Evolutionary conservation across 1,284 basidiomycete genomes (phyloP).

Genomic region (Ganoderma multipileum): DNA sequence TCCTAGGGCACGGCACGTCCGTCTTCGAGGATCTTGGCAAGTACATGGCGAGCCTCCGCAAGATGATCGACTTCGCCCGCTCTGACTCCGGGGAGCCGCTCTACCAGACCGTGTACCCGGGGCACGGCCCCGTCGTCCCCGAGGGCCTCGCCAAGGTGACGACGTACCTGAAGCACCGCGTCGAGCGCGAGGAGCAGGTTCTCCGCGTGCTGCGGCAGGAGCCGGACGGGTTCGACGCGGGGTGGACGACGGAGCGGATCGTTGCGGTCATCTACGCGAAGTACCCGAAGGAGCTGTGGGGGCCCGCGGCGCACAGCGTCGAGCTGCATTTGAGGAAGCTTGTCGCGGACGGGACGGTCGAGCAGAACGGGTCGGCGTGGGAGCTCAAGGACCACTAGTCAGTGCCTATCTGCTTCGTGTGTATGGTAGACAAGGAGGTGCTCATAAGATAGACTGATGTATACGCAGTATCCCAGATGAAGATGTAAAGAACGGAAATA

Average conservation of each 20-base stretch:
- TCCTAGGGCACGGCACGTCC: slow-evolving; percentile 91
- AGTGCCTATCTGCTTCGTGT: slow-evolving; percentile 4
- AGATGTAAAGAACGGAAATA: slow-evolving; percentile 6
- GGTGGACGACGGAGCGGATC: slow-evolving; percentile 71
- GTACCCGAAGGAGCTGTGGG: slow-evolving; percentile 77
- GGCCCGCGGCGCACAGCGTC: slow-evolving; percentile 74
- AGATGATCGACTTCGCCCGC: slow-evolving; percentile 55
- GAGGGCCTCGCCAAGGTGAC: slow-evolving; percentile 66
- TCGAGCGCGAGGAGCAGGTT: slow-evolving; percentile 85
- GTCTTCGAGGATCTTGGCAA: slow-evolving; percentile 87
- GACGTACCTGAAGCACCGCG: slow-evolving; percentile 83
- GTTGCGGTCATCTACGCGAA: slow-evolving; percentile 71
- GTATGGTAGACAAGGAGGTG: background rate
- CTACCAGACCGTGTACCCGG: slow-evolving; percentile 76
- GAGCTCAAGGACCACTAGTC: slow-evolving; percentile 32
- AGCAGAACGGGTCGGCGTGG: slow-evolving; percentile 50
- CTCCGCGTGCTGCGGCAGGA: slow-evolving; percentile 60
- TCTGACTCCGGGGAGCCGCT: slow-evolving; percentile 32
- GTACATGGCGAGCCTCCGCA: slow-evolving; percentile 77
- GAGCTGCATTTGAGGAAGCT: slow-evolving; percentile 81
- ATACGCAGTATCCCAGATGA: slow-evolving; percentile 14
- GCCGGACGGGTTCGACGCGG: slow-evolving; percentile 13
- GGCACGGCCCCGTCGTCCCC: slow-evolving; percentile 82
- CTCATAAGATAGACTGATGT: slow-evolving; percentile 21
- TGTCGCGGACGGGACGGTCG: slow-evolving; percentile 67